A percentile compares a stretch with the other conserved stretches of the same genome.
Conservation (phyloP, 306 rosid genomes). For the Fagus crenata region DNA sequence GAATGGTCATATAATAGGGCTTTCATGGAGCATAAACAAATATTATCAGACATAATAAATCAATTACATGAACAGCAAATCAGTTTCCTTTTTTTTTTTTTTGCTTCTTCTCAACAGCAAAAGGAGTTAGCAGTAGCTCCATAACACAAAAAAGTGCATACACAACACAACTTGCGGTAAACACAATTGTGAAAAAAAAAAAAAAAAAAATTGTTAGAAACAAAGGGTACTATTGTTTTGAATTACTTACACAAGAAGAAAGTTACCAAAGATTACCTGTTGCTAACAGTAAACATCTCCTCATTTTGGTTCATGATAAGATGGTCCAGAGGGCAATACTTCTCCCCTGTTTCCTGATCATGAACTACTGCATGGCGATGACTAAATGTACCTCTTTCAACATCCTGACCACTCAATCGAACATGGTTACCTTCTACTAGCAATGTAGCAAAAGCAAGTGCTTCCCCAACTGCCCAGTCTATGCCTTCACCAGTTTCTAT, state of each 20-base stretch:
- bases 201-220: not conserved
- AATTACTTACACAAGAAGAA: constrained; percentile 1
- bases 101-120: too few relatives aligned
- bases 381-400: constrained; percentile 97
- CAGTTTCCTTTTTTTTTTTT: too few relatives aligned
- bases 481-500: constrained; percentile 91
- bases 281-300: constrained; percentile 97
- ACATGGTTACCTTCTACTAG: constrained; percentile 93
- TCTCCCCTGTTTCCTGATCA: constrained; percentile 83
- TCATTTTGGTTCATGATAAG: constrained; percentile 79
- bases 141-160: not conserved
- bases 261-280: constrained; percentile 59
- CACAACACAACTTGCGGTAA: not conserved
- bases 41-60: too few relatives aligned
- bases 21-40: too few relatives aligned
- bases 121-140: not conserved
- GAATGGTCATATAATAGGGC: too few relatives aligned
- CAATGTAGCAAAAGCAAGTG: constrained; percentile 95
- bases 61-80: too few relatives aligned
- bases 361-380: constrained; percentile 90
- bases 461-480: constrained; percentile 95
- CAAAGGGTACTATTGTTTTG: not conserved
- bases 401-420: constrained; percentile 95
- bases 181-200: not conserved
- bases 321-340: constrained; percentile 86